Evolutionary conservation across 495 filamentous ascomycete genomes (phyloP), one percentile per base, ranked within the genome.

Genomic region (Penicillium robsamsonii): DNA sequence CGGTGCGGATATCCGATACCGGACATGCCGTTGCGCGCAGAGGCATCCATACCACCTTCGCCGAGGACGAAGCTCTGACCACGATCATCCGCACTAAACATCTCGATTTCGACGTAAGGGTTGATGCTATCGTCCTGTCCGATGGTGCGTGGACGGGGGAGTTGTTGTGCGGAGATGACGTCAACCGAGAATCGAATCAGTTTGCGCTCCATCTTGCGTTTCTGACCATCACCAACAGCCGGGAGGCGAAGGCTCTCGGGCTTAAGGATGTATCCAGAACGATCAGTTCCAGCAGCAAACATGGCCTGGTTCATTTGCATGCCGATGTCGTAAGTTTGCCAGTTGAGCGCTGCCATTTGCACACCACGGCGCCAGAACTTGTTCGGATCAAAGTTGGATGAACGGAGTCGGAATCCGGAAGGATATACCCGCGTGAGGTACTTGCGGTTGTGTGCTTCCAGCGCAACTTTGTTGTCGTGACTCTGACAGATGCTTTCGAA

Each of bases 221-320:
- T 69, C 47, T 63, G 60, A 22, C 63, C 64, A 42, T 80, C 79
- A 7, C 79, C 69, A 22, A 76, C 69, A 55, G 75, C 74, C 49
- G 81, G 81, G 46, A 80, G 75, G 35, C 93, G 88, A 43, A 94
- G 82, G 61, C 91, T 88, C 46, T 87, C 80, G 6, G 94, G 94
- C 70, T 98, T 98, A 38, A 97, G 81, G 22, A 97, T 90, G 61
- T 96, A 98, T 20, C 94, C 94, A 9, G 87, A 87, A 48, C 85
- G 83, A 71, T 96, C 94, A 20, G 83, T 84, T 29, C 91, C 91
- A 48, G 90, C 87, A n/a, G 90, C 88, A 70, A 97, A 98, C 94
- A 98, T 98, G 58, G 94, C 94, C 51, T 93, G 89, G 62, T 97
- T 97, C 67, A 97, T 77, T 68, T 97, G 92, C 85, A 96, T 91